A percentile compares a stretch with the other conserved stretches of the same genome.
phyloP scores from a whole-genome alignment of 1,284 basidiomycete genomes.

The Sphagnurus paluster region DNA sequence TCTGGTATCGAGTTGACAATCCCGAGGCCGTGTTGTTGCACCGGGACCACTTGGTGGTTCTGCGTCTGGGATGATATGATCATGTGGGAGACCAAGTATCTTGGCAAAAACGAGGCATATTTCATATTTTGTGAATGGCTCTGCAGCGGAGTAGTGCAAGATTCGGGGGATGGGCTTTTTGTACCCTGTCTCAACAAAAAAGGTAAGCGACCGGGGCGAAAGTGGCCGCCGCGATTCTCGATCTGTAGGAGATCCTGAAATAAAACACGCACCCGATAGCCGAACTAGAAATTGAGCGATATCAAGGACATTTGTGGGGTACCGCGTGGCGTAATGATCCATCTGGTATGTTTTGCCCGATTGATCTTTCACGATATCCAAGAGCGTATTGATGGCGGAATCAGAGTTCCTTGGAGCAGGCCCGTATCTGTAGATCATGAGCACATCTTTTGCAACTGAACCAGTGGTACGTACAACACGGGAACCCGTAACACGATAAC shows the following conservation, averaged over 20 bases:
- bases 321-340: slow-evolving; percentile 85
- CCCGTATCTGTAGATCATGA: slow-evolving; percentile 59
- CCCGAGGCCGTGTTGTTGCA: slow-evolving; percentile 66
- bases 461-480: slow-evolving; percentile 57
- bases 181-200: slow-evolving; percentile 9
- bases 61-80: slow-evolving; percentile 67
- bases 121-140: slow-evolving; percentile 83
- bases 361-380: slow-evolving; percentile 78
- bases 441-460: slow-evolving; percentile 1
- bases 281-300: slow-evolving; percentile 75
- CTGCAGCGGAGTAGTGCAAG: slow-evolving; percentile 73
- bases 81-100: slow-evolving; percentile 62
- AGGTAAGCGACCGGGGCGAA: not conserved
- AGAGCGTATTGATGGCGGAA: slow-evolving; percentile 75
- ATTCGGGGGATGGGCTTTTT: slow-evolving; percentile 56
- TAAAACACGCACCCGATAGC: slow-evolving; percentile 50
- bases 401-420: slow-evolving; percentile 76
- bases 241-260: too few relatives aligned
- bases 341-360: slow-evolving; percentile 80
- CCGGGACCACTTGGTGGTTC: slow-evolving; percentile 59
- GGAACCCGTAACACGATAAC: slow-evolving; percentile 75
- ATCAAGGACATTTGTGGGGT: slow-evolving; percentile 78
- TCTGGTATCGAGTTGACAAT: slow-evolving; percentile 69
- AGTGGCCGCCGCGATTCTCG: too few relatives aligned
- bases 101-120: slow-evolving; percentile 77